Percentiles rank a stretch among this genome's conserved stretches.
Conservation (phyloP, 768 basidiomycete genomes). For the Brasilioporus rufonigricans region DNA sequence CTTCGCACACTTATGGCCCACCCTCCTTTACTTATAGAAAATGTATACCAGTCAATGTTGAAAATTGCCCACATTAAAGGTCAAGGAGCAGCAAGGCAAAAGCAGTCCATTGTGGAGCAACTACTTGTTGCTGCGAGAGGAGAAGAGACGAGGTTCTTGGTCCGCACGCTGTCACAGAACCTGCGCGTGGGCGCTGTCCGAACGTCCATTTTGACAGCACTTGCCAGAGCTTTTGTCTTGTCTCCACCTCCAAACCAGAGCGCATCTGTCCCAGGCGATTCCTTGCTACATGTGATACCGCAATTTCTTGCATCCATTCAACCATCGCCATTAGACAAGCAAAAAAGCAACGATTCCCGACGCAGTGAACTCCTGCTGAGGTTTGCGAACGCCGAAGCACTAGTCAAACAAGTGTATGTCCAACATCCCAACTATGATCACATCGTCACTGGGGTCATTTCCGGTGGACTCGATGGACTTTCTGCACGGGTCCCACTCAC, state of each 20-base stretch:
- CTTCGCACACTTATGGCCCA: slow-evolving; percentile 73
- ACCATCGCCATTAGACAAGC: slow-evolving; percentile 16
- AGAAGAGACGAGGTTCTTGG: slow-evolving; percentile 84
- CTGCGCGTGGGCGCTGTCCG: slow-evolving; percentile 87
- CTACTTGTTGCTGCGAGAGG: slow-evolving; percentile 82
- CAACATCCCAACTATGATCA: slow-evolving; percentile 76
- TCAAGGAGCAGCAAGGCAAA: slow-evolving; percentile 69
- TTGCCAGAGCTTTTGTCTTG: slow-evolving; percentile 77
- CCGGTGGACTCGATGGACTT: slow-evolving; percentile 60
- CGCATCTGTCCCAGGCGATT: slow-evolving; percentile 16
- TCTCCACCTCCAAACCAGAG: slow-evolving; percentile 38
- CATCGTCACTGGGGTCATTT: slow-evolving; percentile 59
- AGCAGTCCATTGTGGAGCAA: slow-evolving; percentile 75
- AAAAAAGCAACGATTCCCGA: slow-evolving; percentile 33
- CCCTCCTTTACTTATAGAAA: slow-evolving; percentile 58
- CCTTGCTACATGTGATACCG: slow-evolving; percentile 29
- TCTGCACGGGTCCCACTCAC: slow-evolving; percentile 59
- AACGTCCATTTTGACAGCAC: slow-evolving; percentile 73
- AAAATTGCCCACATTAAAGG: slow-evolving; percentile 71
- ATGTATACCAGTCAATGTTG: slow-evolving; percentile 66
- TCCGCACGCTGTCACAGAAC: slow-evolving; percentile 70
- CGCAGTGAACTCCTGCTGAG: slow-evolving; percentile 39
- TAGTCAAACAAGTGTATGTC: slow-evolving; percentile 71
- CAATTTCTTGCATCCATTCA: slow-evolving; percentile 20
- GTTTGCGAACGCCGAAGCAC: slow-evolving; percentile 56